Evolutionary conservation across 2,329 filamentous ascomycete genomes (phyloP), one percentile per base, ranked within the genome.

Genomic region (Rachicladosporium sp.): DNA sequence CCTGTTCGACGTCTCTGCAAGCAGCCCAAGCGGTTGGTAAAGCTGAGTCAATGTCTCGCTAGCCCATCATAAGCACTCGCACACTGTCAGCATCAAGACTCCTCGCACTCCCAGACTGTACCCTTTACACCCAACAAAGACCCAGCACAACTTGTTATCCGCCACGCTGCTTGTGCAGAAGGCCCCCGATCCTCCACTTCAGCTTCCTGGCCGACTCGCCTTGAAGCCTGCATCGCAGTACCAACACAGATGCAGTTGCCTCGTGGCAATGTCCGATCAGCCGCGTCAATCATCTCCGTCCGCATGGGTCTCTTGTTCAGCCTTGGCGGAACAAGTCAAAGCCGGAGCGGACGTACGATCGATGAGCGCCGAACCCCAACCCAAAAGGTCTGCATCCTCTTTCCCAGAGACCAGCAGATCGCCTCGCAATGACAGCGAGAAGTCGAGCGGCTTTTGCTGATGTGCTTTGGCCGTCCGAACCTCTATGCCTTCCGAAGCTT

Each of bases 381-480:
- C 57, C 51, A 50, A 50, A 49, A 47, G 49, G 43, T 44, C 46
- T 48, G 45, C 47, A 43, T 43, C 39, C 31, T 21, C 35, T 29
- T 30, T 37, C n/a, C 2, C 4, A 11, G 39, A 35, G 8, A 4
- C 29, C 21, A 31, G 30, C 21, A 31, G 37, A 35, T 33, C 30
- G 23, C 39, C 39, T 41, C 39, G 39, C 39, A 9, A 19, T 11
- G 23, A 10, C 8, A 37, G 35, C 39, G 39, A 21, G 39, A 37
- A 33, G 39, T 27, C 32, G 31, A 74, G 76, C 84, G 85, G 76
- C 77, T 93, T 95, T 95, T 93, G 72, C 70, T 73, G 85, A 93
- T 80, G 85, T 88, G 65, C 76, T 94, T 95, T 93, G 84, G 82
- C 74, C 84, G 84, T 78, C 70, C 44, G 50, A 37, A 38, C 27